A percentile compares a stretch with the other conserved stretches of the same genome.
These are phyloP conservation scores for Xylaria castorea DNA, from an alignment of 495 filamentous ascomycete genomes.

Conservation along the genomic window DNA sequence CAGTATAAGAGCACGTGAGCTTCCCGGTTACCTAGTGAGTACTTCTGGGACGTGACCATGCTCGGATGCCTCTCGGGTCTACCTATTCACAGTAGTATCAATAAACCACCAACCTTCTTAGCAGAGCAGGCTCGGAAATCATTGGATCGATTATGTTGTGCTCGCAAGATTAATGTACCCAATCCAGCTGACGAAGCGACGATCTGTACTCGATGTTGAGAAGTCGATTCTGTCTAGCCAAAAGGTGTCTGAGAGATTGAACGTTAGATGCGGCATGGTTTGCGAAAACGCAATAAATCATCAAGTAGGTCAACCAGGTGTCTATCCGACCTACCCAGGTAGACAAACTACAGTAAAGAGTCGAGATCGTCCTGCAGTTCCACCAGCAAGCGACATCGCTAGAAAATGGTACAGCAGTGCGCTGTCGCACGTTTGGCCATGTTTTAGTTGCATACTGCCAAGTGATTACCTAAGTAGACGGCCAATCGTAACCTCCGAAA, in stretches of 20 bases:
- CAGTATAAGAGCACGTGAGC: neutral
- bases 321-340: neutral
- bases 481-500: neutral
- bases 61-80: neutral
- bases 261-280: neutral
- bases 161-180: neutral
- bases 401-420: neutral
- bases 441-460: constrained; percentile 7
- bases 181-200: neutral
- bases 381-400: neutral
- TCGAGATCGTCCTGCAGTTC: neutral
- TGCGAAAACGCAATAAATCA: too few species aligned
- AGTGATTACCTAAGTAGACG: neutral
- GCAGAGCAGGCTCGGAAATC: neutral
- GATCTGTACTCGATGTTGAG: neutral
- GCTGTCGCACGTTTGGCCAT: neutral
- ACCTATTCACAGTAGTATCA: too few species aligned
- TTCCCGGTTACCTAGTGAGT: neutral
- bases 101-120: neutral
- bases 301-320: too few species aligned
- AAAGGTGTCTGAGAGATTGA: neutral
- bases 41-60: neutral
- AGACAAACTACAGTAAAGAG: too few species aligned
- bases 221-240: neutral
- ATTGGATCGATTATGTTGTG: neutral